A percentile compares a stretch with the other conserved stretches of the same genome.
Evolutionary conservation across 163 green algal species (phyloP).

Genomic region (Trebouxiophyceae sp.): DNA sequence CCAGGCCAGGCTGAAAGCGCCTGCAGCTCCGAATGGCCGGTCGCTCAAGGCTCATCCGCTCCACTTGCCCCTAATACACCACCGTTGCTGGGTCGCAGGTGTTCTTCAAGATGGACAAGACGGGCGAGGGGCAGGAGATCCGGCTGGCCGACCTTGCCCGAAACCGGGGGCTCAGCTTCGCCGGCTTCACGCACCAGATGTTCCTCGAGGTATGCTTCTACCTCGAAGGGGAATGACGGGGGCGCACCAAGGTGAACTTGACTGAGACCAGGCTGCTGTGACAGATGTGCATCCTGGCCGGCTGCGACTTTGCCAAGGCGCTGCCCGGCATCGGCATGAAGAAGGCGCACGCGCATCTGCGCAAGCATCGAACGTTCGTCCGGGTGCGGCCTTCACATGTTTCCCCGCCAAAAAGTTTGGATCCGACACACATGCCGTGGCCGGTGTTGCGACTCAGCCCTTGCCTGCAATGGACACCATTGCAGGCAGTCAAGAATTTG

Average conservation of each 20-base stretch:
- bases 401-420: background rate
- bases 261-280: conserved; percentile 5
- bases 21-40: no score
- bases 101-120: conserved; percentile 92
- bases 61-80: no score
- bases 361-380: conserved; percentile 43
- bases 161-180: conserved; percentile 61
- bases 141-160: conserved; percentile 51
- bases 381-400: no score
- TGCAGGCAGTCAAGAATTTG: conserved; percentile 57
- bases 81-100: no score
- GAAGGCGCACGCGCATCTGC: conserved; percentile 76
- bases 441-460: background rate
- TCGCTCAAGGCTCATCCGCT: no score
- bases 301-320: conserved; percentile 92
- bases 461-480: background rate
- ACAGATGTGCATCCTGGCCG: conserved; percentile 92
- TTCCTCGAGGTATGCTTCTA: conserved; percentile 67
- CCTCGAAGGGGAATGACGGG: no score
- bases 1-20: no score
- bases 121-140: conserved; percentile 77
- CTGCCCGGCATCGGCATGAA: conserved; percentile 84
- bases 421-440: no score
- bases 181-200: conserved; percentile 75
- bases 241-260: no score